Base-by-base conservation (phyloP, 768 basidiomycete genomes). In the Boletus tomentosulus region DNA sequence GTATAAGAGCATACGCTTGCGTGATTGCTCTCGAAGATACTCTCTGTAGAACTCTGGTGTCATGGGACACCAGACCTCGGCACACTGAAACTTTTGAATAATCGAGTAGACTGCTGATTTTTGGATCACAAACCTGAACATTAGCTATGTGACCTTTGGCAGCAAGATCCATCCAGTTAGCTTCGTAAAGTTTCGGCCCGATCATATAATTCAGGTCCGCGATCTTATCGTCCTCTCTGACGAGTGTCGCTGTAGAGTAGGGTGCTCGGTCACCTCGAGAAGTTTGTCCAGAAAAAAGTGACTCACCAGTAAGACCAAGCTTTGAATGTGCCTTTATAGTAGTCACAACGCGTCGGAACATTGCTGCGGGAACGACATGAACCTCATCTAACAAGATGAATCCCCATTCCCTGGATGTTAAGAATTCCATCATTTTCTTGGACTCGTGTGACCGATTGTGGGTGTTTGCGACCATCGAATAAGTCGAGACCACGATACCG, bases 131-230 rank as follows among this genome's bases (percentile, higher is more conserved):
- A 68, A 94, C 94, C 85, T 98, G 95, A n/a, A 99, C 97, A 66
- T 97, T 98, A 7, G 97, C 97, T 66, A 99, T 99, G 71, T 99
- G 97, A 2, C 97, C 97, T 72, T 98, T 98, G 56, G 92, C 93
- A 50, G 97, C 97, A 61, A 99, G 84, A 71, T 99, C 97, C 96
- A 99, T 98, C 97, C 97, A 99, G 68, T 99, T 99, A 5, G 97
- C 97, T 73, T 99, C 97, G 67, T 99, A 99, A 30, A 99, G 80
- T 72, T 99, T 99, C 10, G 97, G 97, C 7, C 97, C 97, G 69
- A 99, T 98, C 86, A 98, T 91, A 66, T 98, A 99, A 67, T 98
- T 98, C 53, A 99, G 76, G 73, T 99, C 97, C 15, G 89, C 87
- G 65, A 99, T 98, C 75, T 98, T 98, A 71, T 99, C 97, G 66